Conservation (phyloP, 331 rosid genomes). For the Rhamnella rubrinervis region DNA sequence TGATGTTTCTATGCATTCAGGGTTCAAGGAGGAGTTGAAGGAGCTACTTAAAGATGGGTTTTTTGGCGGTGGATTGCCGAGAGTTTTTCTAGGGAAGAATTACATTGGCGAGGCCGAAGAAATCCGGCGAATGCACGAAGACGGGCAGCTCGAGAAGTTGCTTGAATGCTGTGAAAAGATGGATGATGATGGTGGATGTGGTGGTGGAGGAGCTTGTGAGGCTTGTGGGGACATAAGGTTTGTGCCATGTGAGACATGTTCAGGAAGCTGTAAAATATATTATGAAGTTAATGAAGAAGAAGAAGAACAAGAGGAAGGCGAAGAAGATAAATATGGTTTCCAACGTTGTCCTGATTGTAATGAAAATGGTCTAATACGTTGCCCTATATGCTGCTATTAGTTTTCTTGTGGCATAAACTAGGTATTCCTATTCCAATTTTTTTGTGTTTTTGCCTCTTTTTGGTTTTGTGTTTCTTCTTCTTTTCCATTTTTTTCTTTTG, state of each 20-base stretch:
- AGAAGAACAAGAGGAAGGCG: constrained; percentile 29
- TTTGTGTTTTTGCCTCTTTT: constrained; percentile 20
- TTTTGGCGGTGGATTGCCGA: constrained; percentile 61
- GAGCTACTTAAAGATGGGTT: constrained; percentile 49
- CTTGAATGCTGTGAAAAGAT: constrained; percentile 53
- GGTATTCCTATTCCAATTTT: constrained; percentile 34
- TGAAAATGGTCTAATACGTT: constrained; percentile 84
- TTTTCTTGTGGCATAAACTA: constrained; percentile 16
- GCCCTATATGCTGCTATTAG: constrained; percentile 70
- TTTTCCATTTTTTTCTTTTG: constrained; percentile 22
- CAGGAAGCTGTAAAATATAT: constrained; percentile 91
- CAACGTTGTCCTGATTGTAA: constrained; percentile 85
- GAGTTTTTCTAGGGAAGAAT: constrained; percentile 62
- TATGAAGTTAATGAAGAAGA: constrained; percentile 47
- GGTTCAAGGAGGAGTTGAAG: constrained; percentile 79
- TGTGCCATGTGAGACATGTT: constrained; percentile 88
- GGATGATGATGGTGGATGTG: constrained; percentile 26
- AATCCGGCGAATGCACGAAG: constrained; percentile 68
- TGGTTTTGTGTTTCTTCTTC: background rate
- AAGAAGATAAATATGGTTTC: constrained; percentile 55
- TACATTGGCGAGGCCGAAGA: constrained; percentile 84
- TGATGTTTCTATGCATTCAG: constrained; percentile 92
- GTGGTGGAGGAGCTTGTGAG: constrained; percentile 47
- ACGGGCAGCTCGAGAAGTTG: constrained; percentile 75
- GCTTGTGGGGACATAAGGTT: constrained; percentile 91